Percentiles rank a stretch among this genome's conserved stretches.
Conservation (phyloP, 257 asterid species). For the Ophiorrhiza pumila region DNA sequence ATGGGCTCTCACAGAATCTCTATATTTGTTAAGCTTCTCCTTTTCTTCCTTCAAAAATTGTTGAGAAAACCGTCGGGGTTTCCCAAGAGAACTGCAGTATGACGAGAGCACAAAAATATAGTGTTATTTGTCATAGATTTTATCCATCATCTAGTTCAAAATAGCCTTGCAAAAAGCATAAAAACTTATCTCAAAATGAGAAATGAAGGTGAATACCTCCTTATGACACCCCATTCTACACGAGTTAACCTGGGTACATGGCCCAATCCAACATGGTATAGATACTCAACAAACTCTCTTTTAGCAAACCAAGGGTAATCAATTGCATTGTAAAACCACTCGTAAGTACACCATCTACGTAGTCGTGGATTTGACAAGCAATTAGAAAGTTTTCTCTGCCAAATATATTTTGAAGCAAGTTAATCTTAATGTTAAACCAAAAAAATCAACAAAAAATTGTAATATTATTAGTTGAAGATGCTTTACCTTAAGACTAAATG, state of each 20-base stretch:
- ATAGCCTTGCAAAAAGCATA: constrained; percentile 5
- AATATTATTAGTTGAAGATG: not conserved
- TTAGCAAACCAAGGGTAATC: constrained; percentile 95
- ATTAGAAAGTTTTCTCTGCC: constrained; percentile 60
- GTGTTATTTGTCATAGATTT: not conserved
- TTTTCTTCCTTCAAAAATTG: constrained; percentile 95
- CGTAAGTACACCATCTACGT: constrained; percentile 86
- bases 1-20: constrained; percentile 86
- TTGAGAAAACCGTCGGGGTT: constrained; percentile 87
- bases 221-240: constrained; percentile 91
- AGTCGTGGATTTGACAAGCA: constrained; percentile 56
- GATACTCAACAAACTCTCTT: constrained; percentile 83
- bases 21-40: constrained; percentile 80
- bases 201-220: constrained; percentile 52
- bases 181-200: not conserved
- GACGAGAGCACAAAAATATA: not conserved
- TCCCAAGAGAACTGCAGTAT: constrained; percentile 79
- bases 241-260: constrained; percentile 87
- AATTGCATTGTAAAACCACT: constrained; percentile 92
- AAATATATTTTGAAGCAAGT: constrained; percentile 8
- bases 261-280: constrained; percentile 81
- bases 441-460: not conserved
- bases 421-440: constrained; percentile 9
- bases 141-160: not conserved
- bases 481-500: constrained; percentile 45